Conservation (phyloP, 2,329 filamentous ascomycete species). For the Colletotrichum viniferum region DNA sequence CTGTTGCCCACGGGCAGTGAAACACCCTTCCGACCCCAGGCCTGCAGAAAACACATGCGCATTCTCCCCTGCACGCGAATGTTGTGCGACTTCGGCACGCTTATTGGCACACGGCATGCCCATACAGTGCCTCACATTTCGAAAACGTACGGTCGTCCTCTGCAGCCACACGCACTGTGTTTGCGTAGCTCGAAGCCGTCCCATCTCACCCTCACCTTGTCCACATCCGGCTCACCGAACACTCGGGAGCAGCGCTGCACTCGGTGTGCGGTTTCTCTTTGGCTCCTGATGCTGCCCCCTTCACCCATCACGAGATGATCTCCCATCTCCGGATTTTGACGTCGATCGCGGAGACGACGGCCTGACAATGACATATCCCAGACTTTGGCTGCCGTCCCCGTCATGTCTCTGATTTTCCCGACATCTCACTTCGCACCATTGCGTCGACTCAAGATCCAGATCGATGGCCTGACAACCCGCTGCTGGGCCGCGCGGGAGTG, state of each 20-base stretch:
- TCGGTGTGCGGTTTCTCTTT: background rate
- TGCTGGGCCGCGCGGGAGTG: background rate
- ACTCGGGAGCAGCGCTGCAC: no score
- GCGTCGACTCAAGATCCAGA: background rate
- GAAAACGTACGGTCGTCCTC: background rate
- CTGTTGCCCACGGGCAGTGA: background rate
- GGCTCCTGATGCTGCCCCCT: background rate
- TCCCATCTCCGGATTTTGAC: slow-evolving; percentile 4
- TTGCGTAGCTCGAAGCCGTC: background rate
- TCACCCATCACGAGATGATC: slow-evolving; percentile 1
- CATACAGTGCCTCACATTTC: background rate
- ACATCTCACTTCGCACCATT: background rate
- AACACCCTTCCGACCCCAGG: background rate
- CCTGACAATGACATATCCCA: background rate
- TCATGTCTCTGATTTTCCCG: background rate
- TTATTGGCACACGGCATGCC: background rate
- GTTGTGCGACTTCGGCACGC: slow-evolving; percentile 2
- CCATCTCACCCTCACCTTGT: background rate
- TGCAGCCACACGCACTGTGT: background rate
- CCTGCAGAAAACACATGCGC: background rate
- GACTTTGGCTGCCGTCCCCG: background rate
- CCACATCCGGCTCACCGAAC: background rate
- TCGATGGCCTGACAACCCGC: background rate
- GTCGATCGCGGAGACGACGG: background rate
- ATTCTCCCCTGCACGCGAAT: slow-evolving; percentile 6